Evolutionary conservation across 2,329 filamentous ascomycete species (phyloP), one percentile per base, ranked within the genome.

Genomic region (Pseudodiploospora longispora): DNA sequence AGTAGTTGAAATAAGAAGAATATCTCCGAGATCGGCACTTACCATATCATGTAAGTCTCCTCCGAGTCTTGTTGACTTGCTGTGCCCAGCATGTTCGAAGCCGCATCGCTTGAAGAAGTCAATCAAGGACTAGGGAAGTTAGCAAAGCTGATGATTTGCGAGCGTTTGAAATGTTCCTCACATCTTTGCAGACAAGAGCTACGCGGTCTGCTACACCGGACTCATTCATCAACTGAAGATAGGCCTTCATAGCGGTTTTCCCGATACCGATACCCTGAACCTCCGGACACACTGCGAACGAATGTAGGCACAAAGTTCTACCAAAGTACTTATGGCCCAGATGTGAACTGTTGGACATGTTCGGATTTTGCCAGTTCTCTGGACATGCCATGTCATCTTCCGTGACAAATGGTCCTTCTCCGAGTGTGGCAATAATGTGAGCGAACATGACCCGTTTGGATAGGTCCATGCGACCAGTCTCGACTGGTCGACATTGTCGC

Each of bases 41-140:
- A 89, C 85, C 86, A 95, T 81, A 60, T 93, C 82, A 53, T 79
- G 74, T 88, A 89, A 95, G 12, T 80, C 82, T 30, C 87, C 86
- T 33, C 87, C 87, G 19, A 82, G 85, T 65, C 88, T 89, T 46
- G 76, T 71, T 41, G 79, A 83, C 47, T 76, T 67, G 61, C 87
- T 93, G 40, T 72, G 68, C 0, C 89, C 87, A 30, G 73, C 64
- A 53, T 83, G 78, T 52, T 69, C 69, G 60, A 93, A 95, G 0
- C 87, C 80, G 52, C 87, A 75, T n/a, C 74, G 74, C 59, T 83
- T 75, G 60, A 95, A 96, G 61, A 85, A 95, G 1, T 69, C 68
- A 28, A 91, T 70, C 33, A 91, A 70, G 45, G 82, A 72, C 76
- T 81, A 43, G 10, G 35, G 6, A 4, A 5, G 30, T 58, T 35